Evolutionary conservation across 208 protist species (phyloP), one percentile per base, ranked within the genome.

Genomic region (Acanthamoeba triangularis): DNA sequence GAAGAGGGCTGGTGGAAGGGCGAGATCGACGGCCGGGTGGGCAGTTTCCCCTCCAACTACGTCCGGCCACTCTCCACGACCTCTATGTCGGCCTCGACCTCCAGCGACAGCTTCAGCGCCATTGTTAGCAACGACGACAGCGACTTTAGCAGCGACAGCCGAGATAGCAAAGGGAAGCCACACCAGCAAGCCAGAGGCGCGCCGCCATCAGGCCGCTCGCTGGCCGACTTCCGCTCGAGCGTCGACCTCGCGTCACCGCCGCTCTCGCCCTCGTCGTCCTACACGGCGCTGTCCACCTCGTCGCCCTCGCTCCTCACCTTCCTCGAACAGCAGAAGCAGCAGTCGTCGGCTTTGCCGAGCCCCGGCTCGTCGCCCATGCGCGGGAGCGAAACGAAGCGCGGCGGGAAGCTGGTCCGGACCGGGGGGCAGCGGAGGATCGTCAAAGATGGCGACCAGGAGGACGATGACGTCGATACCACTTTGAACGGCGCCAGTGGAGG

Each of bases 1-100:
- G 74, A 28, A 7, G 74, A 82, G 41, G 74, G 74, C 74, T 82
- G 74, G 74, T 82, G 74, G 74, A 82, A 82, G 41, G 74, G 74
- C 41, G 74, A 82, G 41, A 82, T 82, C 25, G 37, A 82, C 8
- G 74, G 74, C 14, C 74, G 74, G 4, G 74, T 82, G 37, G 74
- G 74, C 37, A 41, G 33, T 13, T 82, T 82, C 30, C 74, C 74
- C 33, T 82, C 74, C 33, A 82, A 82, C 74, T 82, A 82, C 74
- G 74, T 82, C 23, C 33, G 74, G 74, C 37, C 74, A 63, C 56
- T 63, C 56, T 63, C 56, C 18, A 8, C 63, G 10, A 8, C 63
- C n/a, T 18, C 63, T 1, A 72, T 3, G 1, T 41, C 37, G 37
- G 37, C 11, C 65, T 74, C 69, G 37, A 35, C 16, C 30, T 78